Conservation (phyloP, 192 early-diverging fungal species). For the Linnemannia schmuckeri region DNA sequence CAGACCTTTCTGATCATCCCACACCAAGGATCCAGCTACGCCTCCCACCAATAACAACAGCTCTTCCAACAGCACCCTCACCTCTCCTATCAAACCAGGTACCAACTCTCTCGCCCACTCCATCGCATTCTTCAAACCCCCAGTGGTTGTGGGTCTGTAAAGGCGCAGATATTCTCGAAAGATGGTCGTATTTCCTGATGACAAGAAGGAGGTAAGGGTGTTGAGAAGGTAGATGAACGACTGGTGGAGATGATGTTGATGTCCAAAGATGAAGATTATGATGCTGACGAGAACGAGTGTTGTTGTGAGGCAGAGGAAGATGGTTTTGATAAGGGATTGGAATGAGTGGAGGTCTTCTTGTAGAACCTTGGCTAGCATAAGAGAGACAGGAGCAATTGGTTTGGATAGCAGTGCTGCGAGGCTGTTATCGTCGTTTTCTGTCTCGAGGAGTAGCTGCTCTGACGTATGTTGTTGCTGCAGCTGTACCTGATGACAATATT, state of each 20-base stretch:
- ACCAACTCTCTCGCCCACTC: neutral
- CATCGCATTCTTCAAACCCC: neutral
- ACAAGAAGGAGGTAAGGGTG: neutral
- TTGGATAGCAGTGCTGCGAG: neutral
- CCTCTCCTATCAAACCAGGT: neutral
- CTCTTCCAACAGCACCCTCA: neutral
- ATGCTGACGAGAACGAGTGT: neutral
- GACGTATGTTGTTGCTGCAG: too few relatives aligned
- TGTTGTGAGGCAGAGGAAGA: neutral
- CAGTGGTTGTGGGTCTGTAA: neutral
- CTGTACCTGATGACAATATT: neutral
- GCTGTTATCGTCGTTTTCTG: neutral
- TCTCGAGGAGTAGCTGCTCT: too few relatives aligned
- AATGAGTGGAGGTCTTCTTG: neutral
- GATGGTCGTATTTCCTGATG: neutral
- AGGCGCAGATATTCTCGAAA: neutral
- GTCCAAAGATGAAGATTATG: neutral
- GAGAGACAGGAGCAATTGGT: neutral
- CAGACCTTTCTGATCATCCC: neutral
- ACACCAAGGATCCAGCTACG: neutral
- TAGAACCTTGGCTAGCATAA: neutral
- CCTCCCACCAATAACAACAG: neutral
- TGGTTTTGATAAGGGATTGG: neutral
- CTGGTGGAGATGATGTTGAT: neutral
- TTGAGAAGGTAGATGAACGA: neutral